Percentiles rank a stretch among this genome's conserved stretches.
Conservation (phyloP, 1,284 basidiomycete genomes). For the Stereum hirsutum region DNA sequence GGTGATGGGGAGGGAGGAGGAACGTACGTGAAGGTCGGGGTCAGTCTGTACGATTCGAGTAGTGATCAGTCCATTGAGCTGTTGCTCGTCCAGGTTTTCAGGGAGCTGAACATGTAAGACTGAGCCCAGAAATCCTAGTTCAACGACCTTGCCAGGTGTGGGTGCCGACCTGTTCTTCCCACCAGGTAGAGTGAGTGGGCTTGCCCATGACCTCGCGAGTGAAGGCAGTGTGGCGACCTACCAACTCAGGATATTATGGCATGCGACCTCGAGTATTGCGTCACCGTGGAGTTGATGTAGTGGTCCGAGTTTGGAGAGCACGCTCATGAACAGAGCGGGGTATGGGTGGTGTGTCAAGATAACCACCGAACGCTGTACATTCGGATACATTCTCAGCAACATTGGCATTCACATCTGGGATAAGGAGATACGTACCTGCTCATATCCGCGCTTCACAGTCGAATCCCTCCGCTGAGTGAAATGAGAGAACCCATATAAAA, state of each 20-base stretch:
- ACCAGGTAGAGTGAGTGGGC: conserved; percentile 9
- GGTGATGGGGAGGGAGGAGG: background rate
- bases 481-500: conserved; percentile 78
- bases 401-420: too few species aligned
- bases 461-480: conserved; percentile 71
- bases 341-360: conserved; percentile 80
- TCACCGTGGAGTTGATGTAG: conserved; percentile 68
- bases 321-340: conserved; percentile 71
- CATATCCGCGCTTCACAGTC: conserved; percentile 73
- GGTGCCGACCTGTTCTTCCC: conserved; percentile 65
- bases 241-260: conserved; percentile 82
- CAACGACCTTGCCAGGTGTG: conserved; percentile 48
- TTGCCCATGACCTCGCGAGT: conserved; percentile 5
- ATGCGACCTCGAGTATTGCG: conserved; percentile 79
- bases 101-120: conserved; percentile 71
- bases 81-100: conserved; percentile 59
- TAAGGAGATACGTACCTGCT: conserved; percentile 58
- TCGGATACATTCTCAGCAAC: background rate
- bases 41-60: too few species aligned
- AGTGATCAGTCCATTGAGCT: too few species aligned
- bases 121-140: conserved; percentile 76
- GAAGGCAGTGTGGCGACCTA: conserved; percentile 27
- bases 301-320: conserved; percentile 69
- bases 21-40: too few species aligned
- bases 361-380: conserved; percentile 69